Conservation (phyloP, 441 rosid species). For the Bocquillonia castaneifolia region DNA sequence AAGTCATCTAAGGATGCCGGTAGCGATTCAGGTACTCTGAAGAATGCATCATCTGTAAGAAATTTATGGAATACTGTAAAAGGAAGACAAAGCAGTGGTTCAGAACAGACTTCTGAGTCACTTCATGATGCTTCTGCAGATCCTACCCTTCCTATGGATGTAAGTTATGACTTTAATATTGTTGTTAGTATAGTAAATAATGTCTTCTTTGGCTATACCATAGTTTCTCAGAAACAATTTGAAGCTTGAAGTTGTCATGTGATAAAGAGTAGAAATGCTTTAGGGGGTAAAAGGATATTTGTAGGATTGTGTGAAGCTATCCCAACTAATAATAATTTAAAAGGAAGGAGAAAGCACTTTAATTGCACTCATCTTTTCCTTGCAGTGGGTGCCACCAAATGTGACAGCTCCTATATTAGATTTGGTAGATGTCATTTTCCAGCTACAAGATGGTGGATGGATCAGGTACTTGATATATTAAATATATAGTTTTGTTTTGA, state of each 20-base stretch:
- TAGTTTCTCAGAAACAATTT: not conserved
- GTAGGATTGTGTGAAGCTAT: not conserved
- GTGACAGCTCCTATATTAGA: constrained; percentile 77
- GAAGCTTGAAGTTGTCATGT: not conserved
- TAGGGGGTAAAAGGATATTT: not conserved
- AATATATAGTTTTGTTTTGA: not conserved
- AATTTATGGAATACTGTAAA: constrained; percentile 32
- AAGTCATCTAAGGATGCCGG: constrained; percentile 35
- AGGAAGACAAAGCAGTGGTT: constrained; percentile 40
- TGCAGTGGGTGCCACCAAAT: constrained; percentile 99
- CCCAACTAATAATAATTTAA: not conserved
- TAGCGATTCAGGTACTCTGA: constrained; percentile 34
- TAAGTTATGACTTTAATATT: constrained; percentile 19
- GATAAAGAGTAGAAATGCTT: not conserved
- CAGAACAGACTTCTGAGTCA: constrained; percentile 37
- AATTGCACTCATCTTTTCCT: constrained; percentile 7
- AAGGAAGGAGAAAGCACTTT: constrained; percentile 1
- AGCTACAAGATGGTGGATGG: constrained; percentile 99
- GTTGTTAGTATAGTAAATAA: not conserved
- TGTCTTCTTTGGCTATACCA: not conserved
- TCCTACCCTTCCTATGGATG: constrained; percentile 72
- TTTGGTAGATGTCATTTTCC: constrained; percentile 89
- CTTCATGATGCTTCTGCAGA: constrained; percentile 44
- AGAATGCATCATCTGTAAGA: constrained; percentile 24
- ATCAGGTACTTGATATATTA: constrained; percentile 56